Evolutionary conservation across 257 asterid species (phyloP).

Genomic region (Salvia hispanica): DNA sequence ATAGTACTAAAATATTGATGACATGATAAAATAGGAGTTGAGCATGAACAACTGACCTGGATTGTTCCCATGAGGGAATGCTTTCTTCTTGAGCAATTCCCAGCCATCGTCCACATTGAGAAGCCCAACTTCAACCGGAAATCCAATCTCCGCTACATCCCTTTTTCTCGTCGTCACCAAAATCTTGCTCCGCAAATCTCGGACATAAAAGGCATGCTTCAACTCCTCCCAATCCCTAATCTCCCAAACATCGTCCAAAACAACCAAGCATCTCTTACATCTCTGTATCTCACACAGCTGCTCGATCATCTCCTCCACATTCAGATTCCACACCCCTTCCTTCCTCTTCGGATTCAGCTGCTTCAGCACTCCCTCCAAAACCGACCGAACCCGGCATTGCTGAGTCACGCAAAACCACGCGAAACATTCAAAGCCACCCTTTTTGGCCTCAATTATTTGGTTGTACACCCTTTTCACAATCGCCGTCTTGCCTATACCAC

Average conservation of each 20-base stretch:
- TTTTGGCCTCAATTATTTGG: background rate
- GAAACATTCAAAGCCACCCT: background rate
- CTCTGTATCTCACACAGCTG: background rate
- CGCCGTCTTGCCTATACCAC: background rate
- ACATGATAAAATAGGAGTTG: no score
- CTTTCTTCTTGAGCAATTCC: conserved; percentile 31
- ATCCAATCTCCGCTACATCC: background rate
- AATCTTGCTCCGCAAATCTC: background rate
- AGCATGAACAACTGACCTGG: conserved; percentile 3
- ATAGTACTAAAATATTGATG: no score
- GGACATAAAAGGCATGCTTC: background rate
- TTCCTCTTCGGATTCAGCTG: background rate
- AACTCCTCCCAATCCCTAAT: conserved; percentile 8
- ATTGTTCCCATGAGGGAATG: background rate
- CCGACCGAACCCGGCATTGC: background rate
- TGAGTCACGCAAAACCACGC: conserved; percentile 3
- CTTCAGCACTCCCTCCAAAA: conserved; percentile 1
- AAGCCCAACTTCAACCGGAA: background rate
- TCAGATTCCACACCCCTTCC: background rate
- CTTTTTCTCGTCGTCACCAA: background rate
- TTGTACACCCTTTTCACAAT: background rate
- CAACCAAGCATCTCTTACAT: conserved; percentile 15
- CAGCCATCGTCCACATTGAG: background rate
- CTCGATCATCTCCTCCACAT: background rate
- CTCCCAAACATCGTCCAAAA: conserved; percentile 24